Conservation (phyloP, 345 rosid species). For the Eucalyptus sp. region DNA sequence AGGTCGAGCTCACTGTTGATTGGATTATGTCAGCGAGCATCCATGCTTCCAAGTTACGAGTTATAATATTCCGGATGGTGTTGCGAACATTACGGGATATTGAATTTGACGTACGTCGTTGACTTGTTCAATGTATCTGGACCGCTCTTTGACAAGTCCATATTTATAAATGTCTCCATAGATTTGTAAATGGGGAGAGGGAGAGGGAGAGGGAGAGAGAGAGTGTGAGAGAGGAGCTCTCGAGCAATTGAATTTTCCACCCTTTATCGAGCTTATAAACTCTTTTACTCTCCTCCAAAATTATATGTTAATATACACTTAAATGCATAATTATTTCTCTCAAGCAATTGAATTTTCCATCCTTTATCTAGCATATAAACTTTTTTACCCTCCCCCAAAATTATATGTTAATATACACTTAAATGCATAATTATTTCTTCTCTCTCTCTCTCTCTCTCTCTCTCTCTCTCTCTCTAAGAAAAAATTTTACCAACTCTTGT, state of each 20-base stretch:
- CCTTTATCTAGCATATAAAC: background rate
- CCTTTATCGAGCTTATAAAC: background rate
- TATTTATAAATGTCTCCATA: background rate
- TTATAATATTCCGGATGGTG: too few relatives aligned
- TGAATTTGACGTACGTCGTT: background rate
- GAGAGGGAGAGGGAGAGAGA: background rate
- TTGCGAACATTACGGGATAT: background rate
- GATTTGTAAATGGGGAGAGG: background rate
- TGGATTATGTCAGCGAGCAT: background rate
- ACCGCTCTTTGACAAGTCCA: background rate
- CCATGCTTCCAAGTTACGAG: background rate
- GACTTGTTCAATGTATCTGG: background rate
- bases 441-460: background rate
- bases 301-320: background rate
- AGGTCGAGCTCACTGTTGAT: background rate
- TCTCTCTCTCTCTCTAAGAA: background rate
- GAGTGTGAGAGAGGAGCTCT: background rate
- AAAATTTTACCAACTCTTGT: background rate
- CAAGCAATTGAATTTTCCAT: background rate
- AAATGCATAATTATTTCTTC: background rate
- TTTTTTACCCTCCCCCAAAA: background rate
- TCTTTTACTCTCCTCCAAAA: background rate
- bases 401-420: background rate
- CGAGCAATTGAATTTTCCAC: background rate
- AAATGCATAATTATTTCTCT: background rate